These are phyloP conservation scores for Neckera pumila DNA, from an alignment of 225 moss, liverwort and hornwort genomes.

Conservation along the genomic window DNA sequence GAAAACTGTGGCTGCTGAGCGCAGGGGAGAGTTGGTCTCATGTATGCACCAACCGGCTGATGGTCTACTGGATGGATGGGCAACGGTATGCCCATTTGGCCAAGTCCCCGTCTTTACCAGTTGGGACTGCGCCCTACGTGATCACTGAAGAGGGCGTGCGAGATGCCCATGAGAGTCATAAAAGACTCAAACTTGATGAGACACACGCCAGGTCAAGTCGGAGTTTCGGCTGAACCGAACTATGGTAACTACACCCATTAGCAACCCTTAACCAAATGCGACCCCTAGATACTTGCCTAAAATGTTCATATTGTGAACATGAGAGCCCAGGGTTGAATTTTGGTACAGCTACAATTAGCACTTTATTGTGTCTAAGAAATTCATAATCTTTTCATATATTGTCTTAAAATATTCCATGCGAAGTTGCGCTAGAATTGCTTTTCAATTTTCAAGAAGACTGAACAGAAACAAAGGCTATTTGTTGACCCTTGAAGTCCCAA, in stretches of 20 bases:
- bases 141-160: conserved; percentile 62
- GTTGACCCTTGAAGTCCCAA: not conserved
- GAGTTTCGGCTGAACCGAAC: not conserved
- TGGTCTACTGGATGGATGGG: conserved; percentile 79
- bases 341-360: not conserved
- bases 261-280: not conserved
- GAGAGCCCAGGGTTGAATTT: not conserved
- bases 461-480: not conserved
- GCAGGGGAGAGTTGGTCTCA: conserved; percentile 92
- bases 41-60: conserved; percentile 77
- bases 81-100: conserved; percentile 64
- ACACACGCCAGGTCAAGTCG: not conserved
- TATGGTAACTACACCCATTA: not conserved
- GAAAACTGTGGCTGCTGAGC: not conserved
- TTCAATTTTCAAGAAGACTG: not conserved
- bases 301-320: not conserved
- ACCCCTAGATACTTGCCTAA: not conserved
- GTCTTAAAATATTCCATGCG: not conserved
- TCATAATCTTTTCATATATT: not conserved
- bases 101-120: conserved; percentile 78
- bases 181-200: conserved; percentile 29
- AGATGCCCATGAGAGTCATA: conserved; percentile 25
- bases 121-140: conserved; percentile 43
- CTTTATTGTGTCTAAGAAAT: not conserved
- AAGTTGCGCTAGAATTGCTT: not conserved